Evolutionary conservation across 345 rosid species (phyloP), one percentile per base, ranked within the genome.

Genomic region (Linum tenue): DNA sequence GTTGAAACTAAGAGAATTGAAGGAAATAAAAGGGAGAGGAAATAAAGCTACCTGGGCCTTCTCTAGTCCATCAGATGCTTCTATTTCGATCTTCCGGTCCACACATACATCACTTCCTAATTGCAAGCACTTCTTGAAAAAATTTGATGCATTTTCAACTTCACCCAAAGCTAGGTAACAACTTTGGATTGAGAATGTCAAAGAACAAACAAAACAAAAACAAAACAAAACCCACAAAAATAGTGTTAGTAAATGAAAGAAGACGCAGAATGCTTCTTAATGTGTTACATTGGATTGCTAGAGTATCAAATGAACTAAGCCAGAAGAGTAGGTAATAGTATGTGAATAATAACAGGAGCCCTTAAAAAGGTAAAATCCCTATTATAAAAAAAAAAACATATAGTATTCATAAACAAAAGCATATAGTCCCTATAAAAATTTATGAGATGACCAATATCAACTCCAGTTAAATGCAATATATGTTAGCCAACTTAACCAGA

Each of bases 161-260:
- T 95, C 94, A 71, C 99, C 99, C 71, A 95, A 91, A 68, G 84
- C 82, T 82, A 95, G 97, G 73, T 77, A 77, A 76, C 99, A 95
- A 78, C 99, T 95, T 72, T 55, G 40, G 56, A 69, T 67, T 69
- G 16, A 64, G 17, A 69, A 72, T 53, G 48, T 22, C 31, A 22
- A 22, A 22, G 31, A 22, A 22, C 31, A 22, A 22, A 22, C 31
- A 22, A 22, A 22, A 22, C 35, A 61, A 4, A 39, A 65, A 70
- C 56, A 4, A 39, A 65, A 70, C 56, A 7, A 48, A 56, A 7
- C 53, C 53, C 53, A 48, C 53, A 48, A 48, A 67, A 59, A 64
- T 62, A 65, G 70, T 44, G 76, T 66, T 56, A 66, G 64, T 62
- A 40, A 39, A 70, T 62, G 67, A 64, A 60, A 55, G 2, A 17